A percentile compares a stretch with the other conserved stretches of the same genome.
These are phyloP conservation scores for Mucor mucedo DNA, from an alignment of 371 early-diverging fungal species.

Conservation along the genomic window DNA sequence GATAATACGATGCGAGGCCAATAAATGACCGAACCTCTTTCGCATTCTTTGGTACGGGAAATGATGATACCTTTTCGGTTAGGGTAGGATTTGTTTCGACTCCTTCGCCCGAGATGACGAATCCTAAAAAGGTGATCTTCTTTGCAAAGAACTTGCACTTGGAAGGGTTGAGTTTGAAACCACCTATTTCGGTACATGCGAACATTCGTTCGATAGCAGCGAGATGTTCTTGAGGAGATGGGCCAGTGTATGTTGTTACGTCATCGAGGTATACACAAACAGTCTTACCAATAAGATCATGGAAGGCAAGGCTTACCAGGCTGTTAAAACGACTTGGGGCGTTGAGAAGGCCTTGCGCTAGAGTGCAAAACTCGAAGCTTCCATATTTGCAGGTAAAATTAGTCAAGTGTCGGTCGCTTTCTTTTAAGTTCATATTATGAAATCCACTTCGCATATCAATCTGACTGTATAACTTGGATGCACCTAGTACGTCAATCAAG, in stretches of 20 bases:
- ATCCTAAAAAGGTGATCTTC: slow-evolving; percentile 6
- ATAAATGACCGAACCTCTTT: slow-evolving; percentile 1
- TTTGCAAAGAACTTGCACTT: slow-evolving; percentile 8
- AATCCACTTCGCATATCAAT: slow-evolving; percentile 37
- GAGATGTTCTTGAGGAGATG: not conserved
- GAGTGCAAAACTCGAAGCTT: slow-evolving; percentile 49
- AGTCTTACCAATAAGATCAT: slow-evolving; percentile 10
- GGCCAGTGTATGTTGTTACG: not conserved
- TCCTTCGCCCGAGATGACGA: not conserved
- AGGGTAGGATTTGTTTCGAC: not conserved
- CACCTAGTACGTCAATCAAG: slow-evolving; percentile 31
- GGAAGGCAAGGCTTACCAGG: too few species aligned
- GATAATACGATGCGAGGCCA: slow-evolving; percentile 4
- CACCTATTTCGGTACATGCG: not conserved
- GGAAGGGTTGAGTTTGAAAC: not conserved
- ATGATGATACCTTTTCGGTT: slow-evolving; percentile 6
- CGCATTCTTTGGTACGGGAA: not conserved
- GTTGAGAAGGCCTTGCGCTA: too few species aligned
- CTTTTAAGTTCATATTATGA: slow-evolving; percentile 34
- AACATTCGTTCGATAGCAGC: slow-evolving; percentile 1
- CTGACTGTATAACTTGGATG: not conserved
- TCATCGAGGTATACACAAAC: slow-evolving; percentile 8
- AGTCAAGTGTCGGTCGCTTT: too few species aligned
- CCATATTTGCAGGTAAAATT: too few species aligned
- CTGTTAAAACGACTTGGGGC: too few species aligned